Conservation (phyloP, 805 yeast genomes). For the Nakazawaea anatomiae region DNA sequence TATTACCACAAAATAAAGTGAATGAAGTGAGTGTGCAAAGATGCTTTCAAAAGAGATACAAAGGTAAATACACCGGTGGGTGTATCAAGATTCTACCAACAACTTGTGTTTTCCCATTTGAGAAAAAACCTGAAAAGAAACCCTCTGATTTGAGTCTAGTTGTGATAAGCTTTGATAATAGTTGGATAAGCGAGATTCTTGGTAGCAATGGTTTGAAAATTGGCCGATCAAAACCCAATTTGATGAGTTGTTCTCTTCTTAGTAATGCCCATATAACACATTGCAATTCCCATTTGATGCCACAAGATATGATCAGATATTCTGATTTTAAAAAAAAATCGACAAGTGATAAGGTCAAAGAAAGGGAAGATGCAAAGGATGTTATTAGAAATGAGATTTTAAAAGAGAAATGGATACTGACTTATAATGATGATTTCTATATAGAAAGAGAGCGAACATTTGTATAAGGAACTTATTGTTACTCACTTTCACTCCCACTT, state of each 20-base stretch:
- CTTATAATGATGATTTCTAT: conserved; percentile 32
- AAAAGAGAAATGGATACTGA: background rate
- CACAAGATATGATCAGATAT: conserved; percentile 7
- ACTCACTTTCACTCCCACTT: conserved; percentile 31
- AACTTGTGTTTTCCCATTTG: conserved; percentile 1
- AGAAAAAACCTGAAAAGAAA: conserved; percentile 6
- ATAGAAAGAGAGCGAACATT: background rate
- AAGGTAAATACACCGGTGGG: background rate
- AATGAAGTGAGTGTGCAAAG: conserved; percentile 27
- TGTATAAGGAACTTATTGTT: background rate
- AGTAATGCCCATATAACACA: background rate
- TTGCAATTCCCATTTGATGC: background rate
- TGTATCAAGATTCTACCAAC: conserved; percentile 15
- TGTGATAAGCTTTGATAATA: conserved; percentile 15
- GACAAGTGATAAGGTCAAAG: background rate
- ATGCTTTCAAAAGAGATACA: conserved; percentile 31
- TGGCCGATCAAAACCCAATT: conserved; percentile 30
- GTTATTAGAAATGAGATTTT: conserved; percentile 6
- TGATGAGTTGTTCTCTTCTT: background rate
- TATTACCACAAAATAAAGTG: conserved; percentile 34
- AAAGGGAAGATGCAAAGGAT: conserved; percentile 3
- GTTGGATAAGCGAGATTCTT: conserved; percentile 29
- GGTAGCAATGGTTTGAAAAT: conserved; percentile 52
- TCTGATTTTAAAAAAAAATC: conserved; percentile 1
- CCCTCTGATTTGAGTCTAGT: conserved; percentile 24